Conservation (phyloP, 2,329 filamentous ascomycete species). For the Exutisphaerella laricina region DNA sequence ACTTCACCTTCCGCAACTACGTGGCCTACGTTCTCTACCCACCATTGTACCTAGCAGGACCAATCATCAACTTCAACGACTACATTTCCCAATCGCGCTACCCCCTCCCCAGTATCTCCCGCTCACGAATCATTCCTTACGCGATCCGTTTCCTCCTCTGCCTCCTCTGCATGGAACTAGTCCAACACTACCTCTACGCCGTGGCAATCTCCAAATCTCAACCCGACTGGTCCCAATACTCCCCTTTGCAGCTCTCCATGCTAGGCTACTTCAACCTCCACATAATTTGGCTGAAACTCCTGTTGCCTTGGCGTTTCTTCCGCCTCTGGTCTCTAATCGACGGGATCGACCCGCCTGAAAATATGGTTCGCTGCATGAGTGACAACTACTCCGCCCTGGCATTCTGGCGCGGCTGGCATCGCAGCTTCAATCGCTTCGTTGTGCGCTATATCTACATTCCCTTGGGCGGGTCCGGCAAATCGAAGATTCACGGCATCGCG, state of each 20-base stretch:
- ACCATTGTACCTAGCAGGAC: constrained; percentile 85
- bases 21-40: constrained; percentile 86
- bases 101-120: constrained; percentile 62
- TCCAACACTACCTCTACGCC: constrained; percentile 88
- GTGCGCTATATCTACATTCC: constrained; percentile 92
- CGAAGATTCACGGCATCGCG: constrained; percentile 55
- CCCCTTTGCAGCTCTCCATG: constrained; percentile 79
- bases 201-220: constrained; percentile 80
- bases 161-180: constrained; percentile 82
- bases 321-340: constrained; percentile 91
- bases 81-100: constrained; percentile 84
- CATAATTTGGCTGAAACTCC: constrained; percentile 94
- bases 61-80: constrained; percentile 97
- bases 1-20: constrained; percentile 82
- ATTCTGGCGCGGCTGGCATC: constrained; percentile 97
- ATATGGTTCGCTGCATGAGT: constrained; percentile 95
- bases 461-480: constrained; percentile 62
- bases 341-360: constrained; percentile 90
- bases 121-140: constrained; percentile 68
- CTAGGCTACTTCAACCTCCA: constrained; percentile 94
- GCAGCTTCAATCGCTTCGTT: constrained; percentile 90
- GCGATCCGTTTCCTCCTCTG: constrained; percentile 73
- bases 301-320: constrained; percentile 97
- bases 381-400: constrained; percentile 86
- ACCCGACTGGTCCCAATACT: constrained; percentile 77